Percentiles rank a stretch among this genome's conserved stretches.
These are phyloP conservation scores for Clonostachys chloroleuca DNA, from an alignment of 2,329 filamentous ascomycete species.

Conservation along the genomic window DNA sequence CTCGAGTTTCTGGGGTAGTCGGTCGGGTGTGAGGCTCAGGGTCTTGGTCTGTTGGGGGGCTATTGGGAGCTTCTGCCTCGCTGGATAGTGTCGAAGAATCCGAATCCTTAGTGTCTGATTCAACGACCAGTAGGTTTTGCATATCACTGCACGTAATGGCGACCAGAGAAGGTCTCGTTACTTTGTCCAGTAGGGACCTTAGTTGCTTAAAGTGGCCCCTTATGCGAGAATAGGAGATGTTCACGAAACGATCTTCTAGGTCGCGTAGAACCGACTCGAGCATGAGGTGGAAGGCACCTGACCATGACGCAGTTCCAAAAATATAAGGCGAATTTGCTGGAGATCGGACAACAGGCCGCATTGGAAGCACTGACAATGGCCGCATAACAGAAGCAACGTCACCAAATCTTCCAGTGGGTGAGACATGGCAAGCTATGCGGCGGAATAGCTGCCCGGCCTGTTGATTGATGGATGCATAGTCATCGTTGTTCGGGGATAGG, in stretches of 20 bases:
- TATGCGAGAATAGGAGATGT: conserved; percentile 51
- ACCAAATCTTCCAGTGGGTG: conserved; percentile 45
- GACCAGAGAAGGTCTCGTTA: conserved; percentile 47
- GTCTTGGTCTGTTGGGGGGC: too few species aligned
- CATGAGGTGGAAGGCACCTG: conserved; percentile 49
- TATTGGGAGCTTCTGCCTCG: too few species aligned
- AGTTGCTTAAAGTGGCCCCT: conserved; percentile 46
- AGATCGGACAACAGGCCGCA: too few species aligned
- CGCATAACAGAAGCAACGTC: conserved; percentile 13
- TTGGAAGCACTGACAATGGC: too few species aligned
- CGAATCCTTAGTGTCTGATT: neutral
- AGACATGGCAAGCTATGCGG: conserved; percentile 33
- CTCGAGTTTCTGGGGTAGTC: neutral
- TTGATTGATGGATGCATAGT: conserved; percentile 33
- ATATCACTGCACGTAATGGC: conserved; percentile 48
- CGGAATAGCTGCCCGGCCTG: conserved; percentile 42
- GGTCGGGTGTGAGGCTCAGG: too few species aligned
- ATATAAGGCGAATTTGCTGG: too few species aligned
- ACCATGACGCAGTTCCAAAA: conserved; percentile 31
- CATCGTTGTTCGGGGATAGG: conserved; percentile 20
- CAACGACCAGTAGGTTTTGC: conserved; percentile 41
- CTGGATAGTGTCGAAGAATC: too few species aligned
- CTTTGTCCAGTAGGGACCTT: conserved; percentile 42
- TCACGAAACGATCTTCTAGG: conserved; percentile 54
- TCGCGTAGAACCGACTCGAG: conserved; percentile 54